Evolutionary conservation across 441 rosid genomes (phyloP).

Genomic region (Isatis lusitanica): DNA sequence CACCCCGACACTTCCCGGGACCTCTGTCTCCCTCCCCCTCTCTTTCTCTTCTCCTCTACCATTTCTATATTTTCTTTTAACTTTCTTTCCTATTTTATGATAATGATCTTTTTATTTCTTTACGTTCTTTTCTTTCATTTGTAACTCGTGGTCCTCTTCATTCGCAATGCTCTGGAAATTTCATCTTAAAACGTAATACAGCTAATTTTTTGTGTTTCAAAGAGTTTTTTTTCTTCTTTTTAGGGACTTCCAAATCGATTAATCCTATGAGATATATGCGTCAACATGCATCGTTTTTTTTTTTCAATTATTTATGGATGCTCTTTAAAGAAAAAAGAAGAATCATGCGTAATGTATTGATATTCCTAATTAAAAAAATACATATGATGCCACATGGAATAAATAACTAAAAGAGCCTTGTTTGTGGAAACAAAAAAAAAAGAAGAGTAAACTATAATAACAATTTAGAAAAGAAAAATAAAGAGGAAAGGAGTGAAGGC

Average conservation of each 20-base stretch:
- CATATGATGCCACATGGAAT: constrained; percentile 13
- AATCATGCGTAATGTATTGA: constrained; percentile 3
- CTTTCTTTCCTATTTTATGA: constrained; percentile 16
- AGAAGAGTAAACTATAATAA: not conserved
- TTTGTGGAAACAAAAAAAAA: not conserved
- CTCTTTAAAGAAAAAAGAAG: not conserved
- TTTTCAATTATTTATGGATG: not conserved
- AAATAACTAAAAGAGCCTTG: not conserved
- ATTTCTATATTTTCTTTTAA: constrained; percentile 7
- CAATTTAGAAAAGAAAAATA: not conserved
- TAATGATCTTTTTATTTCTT: constrained; percentile 4
- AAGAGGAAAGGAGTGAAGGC: constrained; percentile 45
- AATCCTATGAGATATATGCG: not conserved
- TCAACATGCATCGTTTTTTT: constrained; percentile 8
- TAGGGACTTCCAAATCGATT: not conserved
- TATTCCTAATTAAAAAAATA: constrained; percentile 13
- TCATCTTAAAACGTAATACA: constrained; percentile 16
- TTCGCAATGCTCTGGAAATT: constrained; percentile 9
- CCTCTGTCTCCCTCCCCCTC: constrained; percentile 49
- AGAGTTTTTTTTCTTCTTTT: not conserved
- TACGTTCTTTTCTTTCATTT: not conserved
- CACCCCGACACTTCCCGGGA: constrained; percentile 73
- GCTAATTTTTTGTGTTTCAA: constrained; percentile 9
- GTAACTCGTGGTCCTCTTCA: constrained; percentile 38
- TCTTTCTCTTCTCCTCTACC: constrained; percentile 23